Percentiles rank a stretch among this genome's conserved stretches.
Conservation (phyloP, 495 filamentous ascomycete species). For the Staphylotrichum longicolle region DNA sequence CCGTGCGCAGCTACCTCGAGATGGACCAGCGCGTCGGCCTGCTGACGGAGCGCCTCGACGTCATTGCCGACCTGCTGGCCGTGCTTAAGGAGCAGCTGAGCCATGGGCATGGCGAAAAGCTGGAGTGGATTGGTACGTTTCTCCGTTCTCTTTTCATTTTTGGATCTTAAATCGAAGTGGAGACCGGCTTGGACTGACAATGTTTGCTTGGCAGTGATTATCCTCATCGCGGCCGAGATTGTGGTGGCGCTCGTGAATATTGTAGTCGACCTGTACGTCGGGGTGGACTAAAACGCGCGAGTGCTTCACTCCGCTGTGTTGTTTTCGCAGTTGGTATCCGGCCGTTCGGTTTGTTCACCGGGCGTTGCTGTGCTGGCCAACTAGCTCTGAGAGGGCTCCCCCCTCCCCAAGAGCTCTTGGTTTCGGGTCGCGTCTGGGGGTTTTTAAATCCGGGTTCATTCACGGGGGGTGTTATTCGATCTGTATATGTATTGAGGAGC, state of each 20-base stretch:
- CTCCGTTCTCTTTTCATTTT: neutral
- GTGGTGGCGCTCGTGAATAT: conserved; percentile 94
- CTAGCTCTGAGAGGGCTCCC: too few species aligned
- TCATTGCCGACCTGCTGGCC: conserved; percentile 90
- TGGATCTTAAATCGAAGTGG: too few species aligned
- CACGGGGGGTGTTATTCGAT: too few species aligned
- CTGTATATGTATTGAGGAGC: too few species aligned
- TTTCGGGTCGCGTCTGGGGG: too few species aligned
- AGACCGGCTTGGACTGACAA: neutral
- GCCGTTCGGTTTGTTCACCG: too few species aligned
- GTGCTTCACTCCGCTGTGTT: neutral
- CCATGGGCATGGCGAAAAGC: conserved; percentile 90
- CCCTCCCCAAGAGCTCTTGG: too few species aligned
- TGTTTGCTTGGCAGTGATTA: conserved; percentile 60
- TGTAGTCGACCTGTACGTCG: conserved; percentile 88
- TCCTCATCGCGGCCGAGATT: conserved; percentile 95
- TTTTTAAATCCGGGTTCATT: too few species aligned
- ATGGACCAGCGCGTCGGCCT: conserved; percentile 95
- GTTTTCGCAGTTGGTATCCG: neutral
- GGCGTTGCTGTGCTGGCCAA: too few species aligned
- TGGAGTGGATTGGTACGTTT: conserved; percentile 89
- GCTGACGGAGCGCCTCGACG: conserved; percentile 83
- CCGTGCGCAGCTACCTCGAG: conserved; percentile 90
- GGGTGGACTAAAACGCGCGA: conserved; percentile 55
- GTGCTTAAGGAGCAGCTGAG: conserved; percentile 95